Base-by-base conservation (phyloP, 495 filamentous ascomycete species). In the Cercophora sp. region DNA sequence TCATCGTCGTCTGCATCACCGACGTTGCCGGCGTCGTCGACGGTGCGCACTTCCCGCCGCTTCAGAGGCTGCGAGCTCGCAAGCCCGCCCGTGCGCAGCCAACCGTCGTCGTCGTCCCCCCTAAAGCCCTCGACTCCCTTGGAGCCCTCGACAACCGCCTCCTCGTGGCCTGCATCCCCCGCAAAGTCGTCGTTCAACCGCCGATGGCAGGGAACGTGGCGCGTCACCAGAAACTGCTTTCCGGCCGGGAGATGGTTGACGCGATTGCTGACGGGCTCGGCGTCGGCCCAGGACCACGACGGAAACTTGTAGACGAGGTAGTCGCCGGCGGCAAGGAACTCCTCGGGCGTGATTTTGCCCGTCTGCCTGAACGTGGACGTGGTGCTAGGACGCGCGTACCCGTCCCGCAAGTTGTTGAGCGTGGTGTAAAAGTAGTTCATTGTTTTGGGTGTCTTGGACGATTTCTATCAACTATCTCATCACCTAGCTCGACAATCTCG, bases 271-370 rank as follows among this genome's bases (percentile, higher is more conserved):
- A 84, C 79, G 16, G 80, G 79, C 8, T 91, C 88, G 41, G 91
- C 91, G 59, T 92, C 88, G 51, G 84, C 81, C 93, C 93, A 99
- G n/a, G 88, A 85, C 93, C 93, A 99, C 39, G 92, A 93, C 5
- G 93, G 93, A 70, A 99, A 99, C 75, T 96, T 97, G 83, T 92
- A 96, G 63, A 96, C 91, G 32, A 99, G 86, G 70, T 96, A 99
- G 73, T 99, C 93, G 58, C 94, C 93, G 2, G 93, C 94, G 3
- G 86, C 84, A 13, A 96, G 77, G 67, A 99, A 99, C 78, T 99
- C 93, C 65, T 96, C 94, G 35, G 92, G 92, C 0, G 94, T 97
- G 71, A 99, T 89, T 70, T 97, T 86, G 58, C 93, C 93, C 2
- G 90, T 95, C 54, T 77, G 76, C 56, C 91, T 89, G 76, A 99